phyloP scores from a whole-genome alignment of 768 basidiomycete genomes.

The Butyriboletus loyo region DNA sequence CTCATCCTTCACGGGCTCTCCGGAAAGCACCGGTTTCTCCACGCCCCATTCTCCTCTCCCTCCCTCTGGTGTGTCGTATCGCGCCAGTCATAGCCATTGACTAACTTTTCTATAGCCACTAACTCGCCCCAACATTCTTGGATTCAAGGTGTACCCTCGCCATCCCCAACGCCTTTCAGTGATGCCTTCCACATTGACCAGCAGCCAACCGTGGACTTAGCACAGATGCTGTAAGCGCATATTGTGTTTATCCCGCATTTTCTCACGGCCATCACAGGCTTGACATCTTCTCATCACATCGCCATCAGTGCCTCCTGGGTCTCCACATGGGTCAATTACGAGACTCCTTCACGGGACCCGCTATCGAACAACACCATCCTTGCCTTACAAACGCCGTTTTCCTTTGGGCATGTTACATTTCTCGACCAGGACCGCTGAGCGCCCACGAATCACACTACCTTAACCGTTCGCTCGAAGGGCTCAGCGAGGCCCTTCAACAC shows the following conservation, averaged over 20 bases:
- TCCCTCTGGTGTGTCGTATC: constrained; percentile 43
- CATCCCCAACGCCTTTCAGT: constrained; percentile 52
- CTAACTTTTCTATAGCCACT: constrained; percentile 32
- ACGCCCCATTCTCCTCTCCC: constrained; percentile 59
- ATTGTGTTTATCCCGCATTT: constrained; percentile 6
- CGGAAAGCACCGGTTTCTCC: constrained; percentile 48
- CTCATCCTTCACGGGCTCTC: constrained; percentile 50
- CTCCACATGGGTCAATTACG: constrained; percentile 65
- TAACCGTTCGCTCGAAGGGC: constrained; percentile 54
- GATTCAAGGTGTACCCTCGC: constrained; percentile 47
- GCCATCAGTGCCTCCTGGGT: constrained; percentile 70
- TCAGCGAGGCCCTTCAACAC: constrained; percentile 60
- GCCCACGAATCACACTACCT: constrained; percentile 76
- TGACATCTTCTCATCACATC: constrained; percentile 73
- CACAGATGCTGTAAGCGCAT: constrained; percentile 58
- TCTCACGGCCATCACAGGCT: constrained; percentile 42
- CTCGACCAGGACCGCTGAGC: constrained; percentile 64
- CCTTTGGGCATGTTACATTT: constrained; percentile 80
- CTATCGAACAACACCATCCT: constrained; percentile 66
- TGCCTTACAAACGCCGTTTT: constrained; percentile 78
- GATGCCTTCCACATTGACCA: constrained; percentile 46
- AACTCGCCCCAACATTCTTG: constrained; percentile 53
- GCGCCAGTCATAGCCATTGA: neutral
- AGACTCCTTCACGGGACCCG: constrained; percentile 53
- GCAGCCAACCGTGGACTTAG: constrained; percentile 55